phyloP scores from a whole-genome alignment of 2,329 filamentous ascomycete species.

The Grosmannia penicillata region DNA sequence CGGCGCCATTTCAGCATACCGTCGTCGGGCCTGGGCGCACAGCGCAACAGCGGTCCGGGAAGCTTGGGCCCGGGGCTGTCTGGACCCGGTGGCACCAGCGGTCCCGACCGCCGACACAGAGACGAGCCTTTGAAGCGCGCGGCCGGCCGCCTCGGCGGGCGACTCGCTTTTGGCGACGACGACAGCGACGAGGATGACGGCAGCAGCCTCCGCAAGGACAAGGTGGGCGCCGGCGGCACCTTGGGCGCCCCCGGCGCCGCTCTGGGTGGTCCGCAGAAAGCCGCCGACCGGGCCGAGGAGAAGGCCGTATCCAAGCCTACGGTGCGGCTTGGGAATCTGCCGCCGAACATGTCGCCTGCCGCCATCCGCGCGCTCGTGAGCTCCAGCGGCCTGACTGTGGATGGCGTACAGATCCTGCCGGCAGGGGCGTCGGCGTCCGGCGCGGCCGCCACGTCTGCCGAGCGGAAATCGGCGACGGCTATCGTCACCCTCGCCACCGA shows the following conservation, averaged over 20 bases:
- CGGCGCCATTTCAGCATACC: conserved; percentile 53
- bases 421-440: conserved; percentile 31
- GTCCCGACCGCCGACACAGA: neutral
- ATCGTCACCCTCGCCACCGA: conserved; percentile 72
- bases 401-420: conserved; percentile 58
- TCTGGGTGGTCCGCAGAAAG: neutral
- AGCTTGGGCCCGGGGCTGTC: conserved; percentile 40
- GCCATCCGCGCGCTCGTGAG: conserved; percentile 45
- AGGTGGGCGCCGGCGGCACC: neutral
- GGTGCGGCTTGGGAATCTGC: conserved; percentile 43
- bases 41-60: conserved; percentile 44
- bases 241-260: neutral
- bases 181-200: conserved; percentile 42
- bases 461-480: conserved; percentile 59
- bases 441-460: conserved; percentile 35
- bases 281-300: conserved; percentile 35
- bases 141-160: conserved; percentile 16
- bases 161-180: conserved; percentile 25
- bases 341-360: conserved; percentile 43
- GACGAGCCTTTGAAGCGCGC: conserved; percentile 12
- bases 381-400: conserved; percentile 43
- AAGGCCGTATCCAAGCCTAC: conserved; percentile 48
- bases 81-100: conserved; percentile 6
- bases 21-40: conserved; percentile 26
- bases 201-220: conserved; percentile 28